Base-by-base conservation (phyloP, 2,329 filamentous ascomycete species). In the Metarhizium anisopliae region DNA sequence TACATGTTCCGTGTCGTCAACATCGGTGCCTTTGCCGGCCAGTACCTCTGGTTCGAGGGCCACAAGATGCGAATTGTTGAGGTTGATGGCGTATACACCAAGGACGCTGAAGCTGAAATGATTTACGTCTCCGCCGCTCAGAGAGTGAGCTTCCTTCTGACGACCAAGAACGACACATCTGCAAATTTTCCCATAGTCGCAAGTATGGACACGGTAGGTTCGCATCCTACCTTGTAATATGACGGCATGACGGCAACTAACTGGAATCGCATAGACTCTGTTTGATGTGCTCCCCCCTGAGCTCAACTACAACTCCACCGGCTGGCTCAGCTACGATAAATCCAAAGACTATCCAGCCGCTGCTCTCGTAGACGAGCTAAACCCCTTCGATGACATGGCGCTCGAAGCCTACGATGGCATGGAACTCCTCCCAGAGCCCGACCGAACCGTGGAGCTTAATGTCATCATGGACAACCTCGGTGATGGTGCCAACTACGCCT, bases 1-100 rank as follows among this genome's bases (percentile, higher is more conserved):
- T 92, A 92, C 57, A 72, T 90, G 8, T 78, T 93, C 62, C 84
- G 85, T 47, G 74, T 91, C 57, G 75, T 90, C 62, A 90, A 90
- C 62, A 81, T 90, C 20, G 87, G 84, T 14, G 87, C 86, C 16
- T 91, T 90, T 70, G 81, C 82, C 1, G 79, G 77, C 3, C 82
- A 86, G 62, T 85, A 85, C 60, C 65, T 87, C 50, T 86, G 83
- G 82, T 81, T 87, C 54, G 83, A 86, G 65, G 81, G 77, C 18
- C 83, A 85, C 62, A 85, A 80, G 36, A 82, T 90, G 71, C 79
- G 75, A 32, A 83, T 90, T 55, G 78, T 90, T 38, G 87, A 90
- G 67, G 81, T 90, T 1, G 87, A 90, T 64, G 87, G 87, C 6
- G 76, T 89, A 11, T 90, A 87, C 61, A 83, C 79, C 0, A 77